Evolutionary conservation across 2,329 filamentous ascomycete species (phyloP).

Genomic region (Nigrospora oryzae): DNA sequence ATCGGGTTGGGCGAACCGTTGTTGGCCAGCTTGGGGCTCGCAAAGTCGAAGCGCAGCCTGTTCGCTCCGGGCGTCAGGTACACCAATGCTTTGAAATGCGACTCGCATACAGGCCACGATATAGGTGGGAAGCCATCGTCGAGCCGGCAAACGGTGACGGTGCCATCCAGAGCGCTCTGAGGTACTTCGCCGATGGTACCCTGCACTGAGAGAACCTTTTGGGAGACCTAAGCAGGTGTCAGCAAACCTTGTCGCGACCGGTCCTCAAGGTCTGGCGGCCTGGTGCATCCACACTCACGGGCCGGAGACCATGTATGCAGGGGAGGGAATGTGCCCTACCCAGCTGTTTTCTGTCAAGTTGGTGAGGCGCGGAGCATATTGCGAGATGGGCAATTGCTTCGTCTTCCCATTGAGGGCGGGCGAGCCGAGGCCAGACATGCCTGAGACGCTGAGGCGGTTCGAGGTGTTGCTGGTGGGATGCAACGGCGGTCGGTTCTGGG

Average conservation of each 20-base stretch:
- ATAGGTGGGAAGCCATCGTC: constrained; percentile 79
- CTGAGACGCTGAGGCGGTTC: constrained; percentile 56
- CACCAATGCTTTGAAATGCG: constrained; percentile 84
- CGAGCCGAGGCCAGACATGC: constrained; percentile 53
- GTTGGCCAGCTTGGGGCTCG: constrained; percentile 70
- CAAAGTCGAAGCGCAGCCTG: constrained; percentile 78
- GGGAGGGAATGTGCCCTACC: constrained; percentile 45
- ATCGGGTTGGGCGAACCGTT: constrained; percentile 57
- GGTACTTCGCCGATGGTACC: constrained; percentile 71
- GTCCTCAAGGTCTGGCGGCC: too few relatives aligned
- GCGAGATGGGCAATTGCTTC: constrained; percentile 56
- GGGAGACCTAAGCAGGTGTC: constrained; percentile 58
- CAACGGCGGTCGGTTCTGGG: constrained; percentile 26
- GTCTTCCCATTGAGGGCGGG: constrained; percentile 43
- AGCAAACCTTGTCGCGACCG: too few relatives aligned
- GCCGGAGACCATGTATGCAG: not conserved
- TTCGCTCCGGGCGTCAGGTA: constrained; percentile 91
- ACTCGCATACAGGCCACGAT: constrained; percentile 80
- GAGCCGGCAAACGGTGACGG: constrained; percentile 67
- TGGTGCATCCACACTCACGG: not conserved
- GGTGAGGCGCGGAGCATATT: constrained; percentile 70
- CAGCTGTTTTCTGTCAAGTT: constrained; percentile 78
- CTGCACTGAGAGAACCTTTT: constrained; percentile 77
- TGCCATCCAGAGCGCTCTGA: constrained; percentile 66
- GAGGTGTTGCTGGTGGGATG: constrained; percentile 25